These are phyloP conservation scores for Moesziomyces globuligerus DNA, from an alignment of 1,284 basidiomycete species.

Conservation along the genomic window DNA sequence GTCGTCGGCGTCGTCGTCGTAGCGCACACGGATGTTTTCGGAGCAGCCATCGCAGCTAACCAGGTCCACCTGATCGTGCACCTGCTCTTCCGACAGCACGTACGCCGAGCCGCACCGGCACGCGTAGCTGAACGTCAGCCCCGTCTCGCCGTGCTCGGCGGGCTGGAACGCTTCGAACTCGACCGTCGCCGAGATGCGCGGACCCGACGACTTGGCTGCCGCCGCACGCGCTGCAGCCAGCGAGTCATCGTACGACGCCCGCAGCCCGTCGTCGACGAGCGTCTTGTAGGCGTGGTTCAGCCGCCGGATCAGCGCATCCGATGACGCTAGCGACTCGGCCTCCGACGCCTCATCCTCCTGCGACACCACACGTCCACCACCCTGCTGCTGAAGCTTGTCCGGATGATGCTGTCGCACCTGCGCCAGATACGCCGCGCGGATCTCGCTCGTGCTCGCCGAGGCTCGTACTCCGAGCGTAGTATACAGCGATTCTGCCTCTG, in stretches of 20 bases:
- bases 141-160: neutral
- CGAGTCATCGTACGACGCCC: slow-evolving; percentile 23
- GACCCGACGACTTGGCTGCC: slow-evolving; percentile 2
- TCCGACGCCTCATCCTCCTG: slow-evolving; percentile 10
- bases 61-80: slow-evolving; percentile 24
- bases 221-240: slow-evolving; percentile 14
- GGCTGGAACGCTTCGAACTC: slow-evolving; percentile 38
- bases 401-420: slow-evolving; percentile 41
- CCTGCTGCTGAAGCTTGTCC: slow-evolving; percentile 45
- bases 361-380: neutral
- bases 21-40: slow-evolving; percentile 34
- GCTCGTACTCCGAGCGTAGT: slow-evolving; percentile 19
- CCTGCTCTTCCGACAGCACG: slow-evolving; percentile 15
- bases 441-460: slow-evolving; percentile 22
- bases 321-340: slow-evolving; percentile 9
- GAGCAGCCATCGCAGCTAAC: slow-evolving; percentile 43
- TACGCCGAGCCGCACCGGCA: slow-evolving; percentile 39
- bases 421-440: slow-evolving; percentile 40
- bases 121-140: slow-evolving; percentile 18
- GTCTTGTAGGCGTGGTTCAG: slow-evolving; percentile 40
- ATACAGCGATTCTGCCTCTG: slow-evolving; percentile 16
- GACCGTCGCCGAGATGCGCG: slow-evolving; percentile 27
- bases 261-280: slow-evolving; percentile 24
- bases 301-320: slow-evolving; percentile 26
- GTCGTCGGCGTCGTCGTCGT: slow-evolving; percentile 17